Base-by-base conservation (phyloP, 352 stramenopile genomes). In the Phytophthora crassamura region DNA sequence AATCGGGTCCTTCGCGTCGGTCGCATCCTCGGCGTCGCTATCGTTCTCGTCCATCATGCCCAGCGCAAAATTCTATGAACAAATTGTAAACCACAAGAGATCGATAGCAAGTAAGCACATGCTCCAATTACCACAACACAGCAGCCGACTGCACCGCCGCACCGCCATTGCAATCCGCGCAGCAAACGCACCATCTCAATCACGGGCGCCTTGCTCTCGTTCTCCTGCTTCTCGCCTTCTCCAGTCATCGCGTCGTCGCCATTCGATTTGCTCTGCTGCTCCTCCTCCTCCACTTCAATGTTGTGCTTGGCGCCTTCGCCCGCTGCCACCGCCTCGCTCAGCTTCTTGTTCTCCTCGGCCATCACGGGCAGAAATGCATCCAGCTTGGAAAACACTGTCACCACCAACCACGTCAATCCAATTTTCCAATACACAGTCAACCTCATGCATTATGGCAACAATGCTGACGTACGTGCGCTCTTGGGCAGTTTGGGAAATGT, bases 351-450 rank as follows among this genome's bases (percentile, higher is more conserved):
- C 55, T 94, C 82, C 42, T 77, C 67, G 14, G 79, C 86, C 69
- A 94, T 89, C 62, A 85, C 62, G 0, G 86, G 86, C 36, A 94
- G 62, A 48, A 94, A 94, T 42, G 83, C 74, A 62, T 94, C 79
- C 12, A 94, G 64, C 47, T 75, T 84, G n/a, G 77, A 80, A 42
- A 94, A 82, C 59, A 94, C 86, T 92, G 51, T 40, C 28, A 16
- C 25, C 25, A 50, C 5, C 12, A 53, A 18, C 32, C 54, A 20
- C 32, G 48, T 18, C 22, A 55, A 41, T 5, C 12, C 12, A 57
- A 60, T 30, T 30, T 2, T 30, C 25, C 25, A 30, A 30, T 30
- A 5, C 25, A 30, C 25, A 30, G 25, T 30, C 4, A 5, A 30
- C 6, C 6, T 4, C 25, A 30, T 30, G 25, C 15, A 67, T 4